These are phyloP conservation scores for Gracilaria gracilis DNA, from an alignment of 23 red algal species.

Conservation along the genomic window DNA sequence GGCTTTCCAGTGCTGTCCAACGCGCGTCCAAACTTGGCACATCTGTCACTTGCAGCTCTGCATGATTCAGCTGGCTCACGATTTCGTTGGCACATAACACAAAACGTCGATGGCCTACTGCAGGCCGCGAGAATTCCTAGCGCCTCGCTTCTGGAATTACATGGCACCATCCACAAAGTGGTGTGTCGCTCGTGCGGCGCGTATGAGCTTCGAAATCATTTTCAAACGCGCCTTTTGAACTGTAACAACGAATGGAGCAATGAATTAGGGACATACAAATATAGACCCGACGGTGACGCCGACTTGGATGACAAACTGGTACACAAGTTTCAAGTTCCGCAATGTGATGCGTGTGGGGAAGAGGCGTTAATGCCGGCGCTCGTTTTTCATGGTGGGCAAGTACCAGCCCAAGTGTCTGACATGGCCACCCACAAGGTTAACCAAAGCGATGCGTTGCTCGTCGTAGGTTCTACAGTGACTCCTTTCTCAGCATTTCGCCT, in stretches of 20 bases:
- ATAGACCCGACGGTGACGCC: slow-evolving; percentile 82
- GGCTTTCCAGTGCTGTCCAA: slow-evolving; percentile 71
- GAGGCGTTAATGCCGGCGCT: slow-evolving; percentile 68
- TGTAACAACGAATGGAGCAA: slow-evolving; percentile 62
- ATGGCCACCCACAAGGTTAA: slow-evolving; percentile 49
- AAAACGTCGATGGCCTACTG: slow-evolving; percentile 87
- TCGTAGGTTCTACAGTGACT: slow-evolving; percentile 70
- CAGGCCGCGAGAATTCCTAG: slow-evolving; percentile 28
- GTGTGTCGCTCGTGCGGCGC: slow-evolving; percentile 72
- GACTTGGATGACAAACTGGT: slow-evolving; percentile 58
- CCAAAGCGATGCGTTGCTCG: slow-evolving; percentile 61
- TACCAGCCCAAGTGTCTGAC: slow-evolving; percentile 34
- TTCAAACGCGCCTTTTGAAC: slow-evolving; percentile 62
- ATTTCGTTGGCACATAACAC: slow-evolving; percentile 61
- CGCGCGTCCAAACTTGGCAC: slow-evolving; percentile 68
- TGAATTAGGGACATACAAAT: slow-evolving; percentile 46
- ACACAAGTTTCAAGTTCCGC: slow-evolving; percentile 60
- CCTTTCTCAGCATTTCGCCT: slow-evolving; percentile 73
- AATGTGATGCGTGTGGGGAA: slow-evolving; percentile 59
- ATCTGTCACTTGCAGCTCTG: slow-evolving; percentile 46
- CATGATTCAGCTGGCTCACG: slow-evolving; percentile 24
- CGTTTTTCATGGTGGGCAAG: slow-evolving; percentile 83
- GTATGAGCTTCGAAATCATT: slow-evolving; percentile 25
- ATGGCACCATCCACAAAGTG: slow-evolving; percentile 76
- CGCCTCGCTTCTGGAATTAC: slow-evolving; percentile 71